Evolutionary conservation across 2,329 filamentous ascomycete species (phyloP).

Genomic region (Macrophomina tecta): DNA sequence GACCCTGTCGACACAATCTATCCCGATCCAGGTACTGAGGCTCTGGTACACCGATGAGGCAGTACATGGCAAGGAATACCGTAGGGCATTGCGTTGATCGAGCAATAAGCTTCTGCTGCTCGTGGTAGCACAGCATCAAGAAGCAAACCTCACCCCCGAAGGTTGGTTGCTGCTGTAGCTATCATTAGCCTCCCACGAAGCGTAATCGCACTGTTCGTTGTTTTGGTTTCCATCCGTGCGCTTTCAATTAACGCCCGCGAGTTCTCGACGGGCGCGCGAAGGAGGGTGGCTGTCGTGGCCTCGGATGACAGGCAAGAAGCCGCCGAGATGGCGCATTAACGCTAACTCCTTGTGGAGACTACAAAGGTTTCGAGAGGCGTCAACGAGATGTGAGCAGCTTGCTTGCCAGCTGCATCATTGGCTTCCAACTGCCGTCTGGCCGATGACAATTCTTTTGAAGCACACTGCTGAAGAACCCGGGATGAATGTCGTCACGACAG

Average conservation of each 20-base stretch:
- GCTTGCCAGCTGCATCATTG: not conserved
- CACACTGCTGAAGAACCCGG: not conserved
- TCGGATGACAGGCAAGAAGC: not conserved
- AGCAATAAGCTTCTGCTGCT: constrained; percentile 9
- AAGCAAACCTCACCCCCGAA: not conserved
- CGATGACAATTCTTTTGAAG: not conserved
- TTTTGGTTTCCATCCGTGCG: not conserved
- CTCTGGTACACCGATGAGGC: constrained; percentile 5
- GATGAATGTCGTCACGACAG: not conserved
- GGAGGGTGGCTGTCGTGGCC: constrained; percentile 1
- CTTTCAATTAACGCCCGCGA: not conserved
- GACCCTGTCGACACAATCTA: not conserved
- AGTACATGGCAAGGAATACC: not conserved
- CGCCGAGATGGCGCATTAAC: constrained; percentile 13
- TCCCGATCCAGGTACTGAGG: not conserved
- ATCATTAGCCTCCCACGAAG: not conserved
- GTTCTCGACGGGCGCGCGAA: too few species aligned
- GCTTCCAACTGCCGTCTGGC: not conserved
- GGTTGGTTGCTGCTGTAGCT: not conserved
- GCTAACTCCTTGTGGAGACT: constrained; percentile 4
- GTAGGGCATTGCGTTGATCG: not conserved
- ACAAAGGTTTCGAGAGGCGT: constrained; percentile 10
- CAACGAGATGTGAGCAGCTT: not conserved
- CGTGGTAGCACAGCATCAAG: not conserved
- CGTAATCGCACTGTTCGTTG: not conserved